Base-by-base conservation (phyloP, 805 yeast species). In the Hermanozyma aechmeae region DNA sequence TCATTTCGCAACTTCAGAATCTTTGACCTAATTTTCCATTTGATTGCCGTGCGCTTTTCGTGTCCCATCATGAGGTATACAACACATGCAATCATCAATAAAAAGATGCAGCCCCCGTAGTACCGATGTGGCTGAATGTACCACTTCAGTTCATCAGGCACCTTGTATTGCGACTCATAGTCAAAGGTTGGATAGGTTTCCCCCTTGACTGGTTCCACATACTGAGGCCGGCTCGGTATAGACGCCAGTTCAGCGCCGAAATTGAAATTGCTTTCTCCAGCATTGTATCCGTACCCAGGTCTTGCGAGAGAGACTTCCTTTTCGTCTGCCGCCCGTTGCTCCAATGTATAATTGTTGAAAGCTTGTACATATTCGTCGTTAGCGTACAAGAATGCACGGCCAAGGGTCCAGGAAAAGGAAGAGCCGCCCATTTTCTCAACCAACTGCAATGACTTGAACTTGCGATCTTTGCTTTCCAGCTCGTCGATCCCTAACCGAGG, bases 341-440 rank as follows among this genome's bases (percentile, higher is more conserved):
- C 32, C 8, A 22, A 6, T 3, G 61, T 45, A 25, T 38, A 45
- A 32, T 58, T 61, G 34, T 56, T 58, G 41, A 43, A 65, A 3
- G 61, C 70, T 34, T 45, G 63, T 19, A 56, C 54, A 34, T 63
- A 63, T 52, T 71, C 82, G 48, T 61, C 73, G 36, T 64, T 66
- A 3, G 79, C 71, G 44, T 79, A 79, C 14, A 79, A 48, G 7
- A 78, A 48, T 2, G 85, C 85, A 20, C 77, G 50, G 4, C 78
- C 79, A 28, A 68, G 43, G 5, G 77, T 71, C 78, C 78, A 73
- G 1, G 73, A 61, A 32, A 67, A 69, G 3, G 63, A 52, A 18
- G 61, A 53, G 1, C 66, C 70, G 19, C 56, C 58, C 28, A 65
- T 34, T 17, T 52, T 46, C 47, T 66, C 59, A 16, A 67, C 65